Base-by-base conservation (phyloP, 305 asterid species). In the Solanum aculeatissimum region DNA sequence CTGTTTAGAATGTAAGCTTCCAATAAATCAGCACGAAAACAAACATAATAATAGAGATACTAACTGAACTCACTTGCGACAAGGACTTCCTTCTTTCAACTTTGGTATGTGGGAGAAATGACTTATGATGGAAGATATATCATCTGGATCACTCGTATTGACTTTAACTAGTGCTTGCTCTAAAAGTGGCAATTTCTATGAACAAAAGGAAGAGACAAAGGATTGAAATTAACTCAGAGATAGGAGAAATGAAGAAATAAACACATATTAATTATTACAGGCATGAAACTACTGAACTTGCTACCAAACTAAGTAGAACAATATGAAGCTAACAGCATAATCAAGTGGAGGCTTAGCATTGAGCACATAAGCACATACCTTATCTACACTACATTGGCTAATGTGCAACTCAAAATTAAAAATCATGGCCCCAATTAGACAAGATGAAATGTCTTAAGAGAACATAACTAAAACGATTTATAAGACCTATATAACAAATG, bases 141-240 rank as follows among this genome's bases (percentile, higher is more conserved):
- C 88, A 60, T 80, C 85, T 58, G 91, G 91, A 86, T 87, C 90
- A 75, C 90, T 84, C 38, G 93, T 85, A 87, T 91, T 90, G 84
- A 89, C 91, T 84, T 84, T 84, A 43, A 87, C 54, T 15, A 93
- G 90, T 84, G 91, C 92, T 85, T 89, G 91, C 87, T 91, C 95
- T 83, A 93, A 78, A 80, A 84, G 79, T 43, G 86, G 57, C 88
- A 92, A 81, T 88, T 72, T 90, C 95, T 93, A 89, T 75, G 82
- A 82, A 85, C 83, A 47, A 83, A 79, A 21, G 74, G 42, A 35
- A 87, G 57, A 70, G 83, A 86, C 6, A 66, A 66, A 66, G 74
- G 7, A 66, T 66, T 66, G 13, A 66, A 66, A 66, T 7, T 66
- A 29, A 45, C 29, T 32, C 23, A 32, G 14, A 66, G 25, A 4